A percentile compares a stretch with the other conserved stretches of the same genome.
phyloP scores from a whole-genome alignment of 1,284 basidiomycete species.

The Schizophyllum amplum region DNA sequence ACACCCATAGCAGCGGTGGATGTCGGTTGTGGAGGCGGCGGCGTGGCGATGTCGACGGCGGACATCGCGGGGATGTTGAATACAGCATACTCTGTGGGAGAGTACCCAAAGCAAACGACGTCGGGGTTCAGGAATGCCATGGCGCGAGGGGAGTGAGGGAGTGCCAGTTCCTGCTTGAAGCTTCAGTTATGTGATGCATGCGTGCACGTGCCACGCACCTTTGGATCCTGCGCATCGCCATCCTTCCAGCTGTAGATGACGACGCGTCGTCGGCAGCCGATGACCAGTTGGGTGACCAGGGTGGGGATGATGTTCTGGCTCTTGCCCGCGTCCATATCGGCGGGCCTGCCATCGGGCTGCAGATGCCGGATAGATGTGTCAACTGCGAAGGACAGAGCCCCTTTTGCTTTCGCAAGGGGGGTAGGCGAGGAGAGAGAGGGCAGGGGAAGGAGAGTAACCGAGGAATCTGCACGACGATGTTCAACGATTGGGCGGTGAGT shows the following conservation, averaged over 20 bases:
- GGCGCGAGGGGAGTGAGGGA: constrained; percentile 81
- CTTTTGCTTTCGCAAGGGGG: constrained; percentile 64
- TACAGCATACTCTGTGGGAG: constrained; percentile 66
- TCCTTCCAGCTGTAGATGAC: constrained; percentile 86
- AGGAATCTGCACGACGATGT: constrained; percentile 37
- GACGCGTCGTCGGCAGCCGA: constrained; percentile 83
- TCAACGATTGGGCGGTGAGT: background rate
- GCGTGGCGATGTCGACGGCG: constrained; percentile 45
- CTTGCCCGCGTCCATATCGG: constrained; percentile 16
- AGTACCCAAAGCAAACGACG: constrained; percentile 69
- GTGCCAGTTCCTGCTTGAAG: constrained; percentile 56
- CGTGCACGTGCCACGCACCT: constrained; percentile 37
- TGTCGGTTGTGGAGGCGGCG: constrained; percentile 17
- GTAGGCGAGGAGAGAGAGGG: constrained; percentile 64
- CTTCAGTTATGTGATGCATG: constrained; percentile 3
- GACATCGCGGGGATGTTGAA: constrained; percentile 58
- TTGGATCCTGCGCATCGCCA: constrained; percentile 69
- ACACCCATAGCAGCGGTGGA: constrained; percentile 45
- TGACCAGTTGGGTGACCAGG: constrained; percentile 68
- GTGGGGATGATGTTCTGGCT: constrained; percentile 43
- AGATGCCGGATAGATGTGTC: constrained; percentile 53
- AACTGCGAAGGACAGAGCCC: constrained; percentile 75
- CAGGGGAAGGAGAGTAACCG: constrained; percentile 56
- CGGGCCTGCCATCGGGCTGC: constrained; percentile 15
- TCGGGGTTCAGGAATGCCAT: constrained; percentile 63